Evolutionary conservation across 2,329 filamentous ascomycete species (phyloP), one percentile per base, ranked within the genome.

Genomic region (Aspergillus nomiae): DNA sequence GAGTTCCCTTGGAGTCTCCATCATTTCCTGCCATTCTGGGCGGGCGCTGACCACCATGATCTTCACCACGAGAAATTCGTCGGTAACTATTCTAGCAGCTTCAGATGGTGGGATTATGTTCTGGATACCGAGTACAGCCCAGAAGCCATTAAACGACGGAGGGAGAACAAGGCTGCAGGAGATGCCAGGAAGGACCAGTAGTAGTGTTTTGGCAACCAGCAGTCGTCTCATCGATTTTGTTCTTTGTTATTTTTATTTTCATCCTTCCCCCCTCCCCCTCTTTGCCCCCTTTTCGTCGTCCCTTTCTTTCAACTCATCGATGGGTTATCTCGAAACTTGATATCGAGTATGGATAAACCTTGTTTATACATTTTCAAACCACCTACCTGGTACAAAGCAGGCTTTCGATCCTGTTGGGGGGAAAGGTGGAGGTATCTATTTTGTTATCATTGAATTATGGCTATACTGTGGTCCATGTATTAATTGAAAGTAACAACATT

Each of bases 21-120:
- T 80, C 92, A 97, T 80, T 91, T 98, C 85, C 83, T 99, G 58
- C 95, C 95, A 41, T 94, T 99, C 87, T 99, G 95, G 95, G 94
- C 94, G 60, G 95, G 95, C 66, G 95, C 95, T 60, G 89, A 96
- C 72, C 94, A 98, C 82, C 95, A 99, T 83, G 95, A 99, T 75
- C 84, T 93, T 51, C 95, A 99, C 82, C 95, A 99, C 82, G 95
- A 99, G 84, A 92, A 93, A 77, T 99, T 99, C 82, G 93, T 99
- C 67, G 95, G 95, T 72, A 99, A 99, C 85, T 99, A 98, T 78
- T 85, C 94, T 58, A 97, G 93, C 76, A 96, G 92, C 84, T 99
- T 99, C 88, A 88, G 94, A 79, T 99, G 95, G 95, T 99, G 95
- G 95, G 95, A 99, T 83, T 96, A 91, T 78, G 78, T 89, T 71